Base-by-base conservation (phyloP, 805 yeast genomes). In the Monosporozyma unispora region DNA sequence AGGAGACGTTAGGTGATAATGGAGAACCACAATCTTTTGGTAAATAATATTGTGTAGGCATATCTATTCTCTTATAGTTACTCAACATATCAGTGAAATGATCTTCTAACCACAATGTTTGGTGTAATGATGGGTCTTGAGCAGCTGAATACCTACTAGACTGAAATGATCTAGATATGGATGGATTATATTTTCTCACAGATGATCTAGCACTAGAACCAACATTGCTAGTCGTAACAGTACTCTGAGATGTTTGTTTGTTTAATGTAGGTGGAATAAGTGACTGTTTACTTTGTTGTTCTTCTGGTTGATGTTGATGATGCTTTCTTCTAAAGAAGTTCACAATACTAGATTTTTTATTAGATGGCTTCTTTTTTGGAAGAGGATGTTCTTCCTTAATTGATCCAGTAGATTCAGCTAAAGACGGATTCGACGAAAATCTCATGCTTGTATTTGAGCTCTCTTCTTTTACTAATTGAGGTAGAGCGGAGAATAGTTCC, bases 261-360 rank as follows among this genome's bases (percentile, higher is more conserved):
- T 45, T 25, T 11, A 18, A 1, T 1, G 23, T 6, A 21, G 33
- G 28, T 22, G 47, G 18, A 14, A 14, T 19, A 11, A 39, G 12
- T 3, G 19, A 27, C 23, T 45, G 25, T 16, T 37, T 44, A 29
- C 21, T 31, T 19, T 28, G 23, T 18, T 40, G 23, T 16, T 28
- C 22, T 23, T 50, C 38, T 12, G 43, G 23, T 43, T 37, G 40
- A 16, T 39, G 42, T 9, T 39, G 42, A 12, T 39, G 35, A 45
- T 60, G 63, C 45, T 59, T 63, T 38, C 64, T 57, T 45, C 56
- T 62, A 41, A 63, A 63, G 28, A 63, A 54, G 29, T 54, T 59
- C 7, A 61, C 62, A 21, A 63, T 49, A 3, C 65, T 64, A 12
- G 63, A 53, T 40, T 59, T 51, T 54, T 59, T 19, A 49, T 46